These are phyloP conservation scores for Ophiostoma tasmaniense DNA, from an alignment of 2,329 filamentous ascomycete genomes.

Conservation along the genomic window DNA sequence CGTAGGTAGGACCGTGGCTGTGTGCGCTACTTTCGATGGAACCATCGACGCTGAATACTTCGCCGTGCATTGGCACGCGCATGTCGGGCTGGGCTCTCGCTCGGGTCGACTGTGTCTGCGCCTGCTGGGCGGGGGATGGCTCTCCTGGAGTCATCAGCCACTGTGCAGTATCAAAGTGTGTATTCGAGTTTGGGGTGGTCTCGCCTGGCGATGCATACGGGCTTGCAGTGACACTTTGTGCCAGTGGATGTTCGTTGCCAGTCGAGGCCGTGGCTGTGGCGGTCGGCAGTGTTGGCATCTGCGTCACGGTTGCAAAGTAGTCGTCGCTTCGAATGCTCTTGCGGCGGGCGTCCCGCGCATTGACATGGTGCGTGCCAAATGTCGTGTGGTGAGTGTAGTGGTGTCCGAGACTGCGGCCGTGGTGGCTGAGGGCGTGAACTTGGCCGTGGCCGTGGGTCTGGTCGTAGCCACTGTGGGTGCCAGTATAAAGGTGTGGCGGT, in stretches of 20 bases:
- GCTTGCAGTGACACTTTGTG: slow-evolving; percentile 64
- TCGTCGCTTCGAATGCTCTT: slow-evolving; percentile 46
- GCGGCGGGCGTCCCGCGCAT: slow-evolving; percentile 42
- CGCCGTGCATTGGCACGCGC: slow-evolving; percentile 21
- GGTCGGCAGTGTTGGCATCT: slow-evolving; percentile 31
- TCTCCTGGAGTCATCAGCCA: slow-evolving; percentile 20
- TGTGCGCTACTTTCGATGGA: slow-evolving; percentile 17
- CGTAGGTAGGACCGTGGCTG: neutral
- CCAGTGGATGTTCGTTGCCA: slow-evolving; percentile 56
- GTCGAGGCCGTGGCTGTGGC: neutral
- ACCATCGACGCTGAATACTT: slow-evolving; percentile 25
- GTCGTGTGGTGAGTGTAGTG: slow-evolving; percentile 39
- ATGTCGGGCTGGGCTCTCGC: slow-evolving; percentile 15
- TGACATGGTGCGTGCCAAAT: slow-evolving; percentile 11
- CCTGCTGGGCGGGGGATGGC: neutral
- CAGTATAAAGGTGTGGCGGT: neutral
- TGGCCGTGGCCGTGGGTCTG: slow-evolving; percentile 13
- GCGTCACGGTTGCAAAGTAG: slow-evolving; percentile 40
- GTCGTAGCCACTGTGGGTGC: slow-evolving; percentile 8
- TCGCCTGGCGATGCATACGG: slow-evolving; percentile 43
- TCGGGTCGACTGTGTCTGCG: neutral
- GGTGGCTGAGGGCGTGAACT: slow-evolving; percentile 10
- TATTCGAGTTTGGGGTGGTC: slow-evolving; percentile 20
- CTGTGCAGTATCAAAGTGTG: slow-evolving; percentile 19
- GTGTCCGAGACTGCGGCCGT: slow-evolving; percentile 14